Base-by-base conservation (phyloP, 306 rosid species). In the Fragaria iinumae region DNA sequence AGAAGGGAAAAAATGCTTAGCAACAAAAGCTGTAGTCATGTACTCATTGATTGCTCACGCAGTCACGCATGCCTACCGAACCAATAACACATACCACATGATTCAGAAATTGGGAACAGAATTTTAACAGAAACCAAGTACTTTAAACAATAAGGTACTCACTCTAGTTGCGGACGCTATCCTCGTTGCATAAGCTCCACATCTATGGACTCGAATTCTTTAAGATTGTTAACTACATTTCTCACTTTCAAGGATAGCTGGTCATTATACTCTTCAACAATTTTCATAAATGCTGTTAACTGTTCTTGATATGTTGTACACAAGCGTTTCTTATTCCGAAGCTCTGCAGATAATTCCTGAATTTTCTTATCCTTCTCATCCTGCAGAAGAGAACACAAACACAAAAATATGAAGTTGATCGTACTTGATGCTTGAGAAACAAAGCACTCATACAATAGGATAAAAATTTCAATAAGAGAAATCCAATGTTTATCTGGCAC, bases 311-410 rank as follows among this genome's bases (percentile, higher is more conserved):
- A 94, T 74, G 91, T 80, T 41, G 90, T 77, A 66, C 96, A 91
- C 76, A 94, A 69, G 70, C 97, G 88, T 78, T 92, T 94, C 85
- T 89, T 94, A 71, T 83, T 89, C 81, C 97, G 95, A 83, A 94
- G 89, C 87, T 94, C 97, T 11, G 86, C 77, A 53, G 96, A 92
- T 79, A 94, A 79, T 79, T 94, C 98, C 84, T 90, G 98, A 82
- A 94, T 92, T 85, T 48, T 93, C 83, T 85, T 94, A 84, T 94
- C 96, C 85, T 89, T 94, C 76, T 94, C 98, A 80, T 94, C 98
- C 97, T 94, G 71, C 67, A 89, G 64, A 67, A 74, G 55, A 59
- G 63, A 73, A 32, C 21, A 21, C 10, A 67, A 18, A 67, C 43
- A 38, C 20, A 75, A 32, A 71, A 78, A 25, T 10, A 38, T 67